Conservation (phyloP, 2,329 filamentous ascomycete species). For the Aspergillus fijiensis region DNA sequence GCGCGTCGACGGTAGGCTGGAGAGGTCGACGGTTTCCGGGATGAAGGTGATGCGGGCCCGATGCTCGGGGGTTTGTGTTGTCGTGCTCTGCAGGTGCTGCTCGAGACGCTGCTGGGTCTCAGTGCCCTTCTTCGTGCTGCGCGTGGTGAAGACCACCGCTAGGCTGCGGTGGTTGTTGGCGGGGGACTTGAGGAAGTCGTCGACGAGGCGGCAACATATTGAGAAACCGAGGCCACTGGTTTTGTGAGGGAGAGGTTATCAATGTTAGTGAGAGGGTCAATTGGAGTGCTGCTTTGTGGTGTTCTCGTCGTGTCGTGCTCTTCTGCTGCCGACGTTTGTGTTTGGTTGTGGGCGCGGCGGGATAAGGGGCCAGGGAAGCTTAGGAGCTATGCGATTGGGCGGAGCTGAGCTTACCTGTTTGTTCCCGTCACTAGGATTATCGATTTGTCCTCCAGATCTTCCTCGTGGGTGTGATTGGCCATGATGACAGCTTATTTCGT, state of each 20-base stretch:
- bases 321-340: neutral
- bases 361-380: neutral
- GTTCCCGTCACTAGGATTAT: conserved; percentile 76
- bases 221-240: conserved; percentile 80
- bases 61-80: conserved; percentile 39
- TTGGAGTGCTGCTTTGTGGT: neutral
- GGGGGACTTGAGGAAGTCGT: conserved; percentile 76
- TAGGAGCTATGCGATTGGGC: conserved; percentile 1
- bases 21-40: conserved; percentile 59
- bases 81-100: conserved; percentile 55
- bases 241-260: neutral
- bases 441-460: conserved; percentile 23
- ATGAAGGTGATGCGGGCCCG: conserved; percentile 48
- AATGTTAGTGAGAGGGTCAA: neutral
- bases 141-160: conserved; percentile 79
- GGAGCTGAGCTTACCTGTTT: conserved; percentile 65
- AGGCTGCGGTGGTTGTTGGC: conserved; percentile 65
- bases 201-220: conserved; percentile 79
- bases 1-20: conserved; percentile 56
- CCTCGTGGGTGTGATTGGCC: conserved; percentile 9
- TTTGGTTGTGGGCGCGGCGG: neutral
- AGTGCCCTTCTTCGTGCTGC: conserved; percentile 69
- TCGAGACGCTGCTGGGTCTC: conserved; percentile 68
- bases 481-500: conserved; percentile 12
- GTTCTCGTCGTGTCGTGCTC: neutral